These are phyloP conservation scores for Nicotiana otophora DNA, from an alignment of 257 asterid species.

Conservation along the genomic window DNA sequence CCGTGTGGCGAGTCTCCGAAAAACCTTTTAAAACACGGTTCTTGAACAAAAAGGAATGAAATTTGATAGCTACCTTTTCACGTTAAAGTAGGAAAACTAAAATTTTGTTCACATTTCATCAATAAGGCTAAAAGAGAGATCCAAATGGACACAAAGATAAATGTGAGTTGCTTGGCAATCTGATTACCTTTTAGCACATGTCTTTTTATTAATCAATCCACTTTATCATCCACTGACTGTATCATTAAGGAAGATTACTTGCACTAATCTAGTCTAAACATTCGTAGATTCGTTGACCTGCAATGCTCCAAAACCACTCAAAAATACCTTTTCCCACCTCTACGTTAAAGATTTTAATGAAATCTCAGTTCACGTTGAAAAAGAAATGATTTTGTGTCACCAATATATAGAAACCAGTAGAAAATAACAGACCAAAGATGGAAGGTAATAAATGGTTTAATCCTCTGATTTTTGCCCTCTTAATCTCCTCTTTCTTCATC, in stretches of 20 bases:
- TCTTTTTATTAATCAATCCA: background rate
- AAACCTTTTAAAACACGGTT: too few relatives aligned
- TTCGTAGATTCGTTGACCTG: conserved; percentile 6
- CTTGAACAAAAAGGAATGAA: too few relatives aligned
- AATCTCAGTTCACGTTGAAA: background rate
- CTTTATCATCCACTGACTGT: background rate
- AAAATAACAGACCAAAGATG: background rate
- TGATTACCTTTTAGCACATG: background rate
- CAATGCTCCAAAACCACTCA: background rate
- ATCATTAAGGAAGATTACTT: background rate
- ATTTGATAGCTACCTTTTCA: too few relatives aligned
- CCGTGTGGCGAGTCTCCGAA: too few relatives aligned
- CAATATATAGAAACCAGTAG: background rate
- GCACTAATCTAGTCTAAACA: background rate
- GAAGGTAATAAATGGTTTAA: conserved; percentile 48
- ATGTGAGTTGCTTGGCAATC: too few relatives aligned
- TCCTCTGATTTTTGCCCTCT: conserved; percentile 34
- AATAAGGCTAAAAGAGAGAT: too few relatives aligned
- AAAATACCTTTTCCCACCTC: conserved; percentile 1
- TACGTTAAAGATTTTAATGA: background rate
- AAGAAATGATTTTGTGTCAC: background rate
- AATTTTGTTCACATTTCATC: too few relatives aligned
- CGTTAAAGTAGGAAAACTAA: too few relatives aligned
- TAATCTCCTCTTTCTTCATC: conserved; percentile 30
- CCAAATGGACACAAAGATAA: too few relatives aligned